These are phyloP conservation scores for Voacanga thouarsii DNA, from an alignment of 257 asterid genomes.

Conservation along the genomic window DNA sequence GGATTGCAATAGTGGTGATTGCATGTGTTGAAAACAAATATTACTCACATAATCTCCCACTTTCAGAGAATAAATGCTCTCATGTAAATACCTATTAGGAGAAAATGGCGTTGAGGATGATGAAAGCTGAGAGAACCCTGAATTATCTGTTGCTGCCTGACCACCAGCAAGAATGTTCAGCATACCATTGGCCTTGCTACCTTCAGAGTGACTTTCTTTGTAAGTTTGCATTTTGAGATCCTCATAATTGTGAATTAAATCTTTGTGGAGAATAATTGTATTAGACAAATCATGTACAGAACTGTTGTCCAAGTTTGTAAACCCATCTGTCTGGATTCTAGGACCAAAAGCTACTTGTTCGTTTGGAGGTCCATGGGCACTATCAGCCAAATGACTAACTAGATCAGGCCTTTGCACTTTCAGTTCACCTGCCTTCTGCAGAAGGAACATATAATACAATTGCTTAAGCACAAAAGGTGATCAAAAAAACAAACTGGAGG, in stretches of 20 bases:
- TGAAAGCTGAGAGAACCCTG: constrained; percentile 46
- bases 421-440: constrained; percentile 67
- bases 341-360: constrained; percentile 37
- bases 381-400: constrained; percentile 44
- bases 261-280: constrained; percentile 31
- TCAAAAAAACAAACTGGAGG: constrained; percentile 1
- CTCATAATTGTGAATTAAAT: constrained; percentile 37
- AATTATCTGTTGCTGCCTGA: constrained; percentile 42
- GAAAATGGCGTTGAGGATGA: constrained; percentile 51
- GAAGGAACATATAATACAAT: neutral
- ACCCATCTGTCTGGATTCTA: constrained; percentile 45
- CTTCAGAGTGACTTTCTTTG: constrained; percentile 32
- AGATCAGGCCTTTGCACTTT: constrained; percentile 41
- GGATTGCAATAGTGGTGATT: constrained; percentile 16
- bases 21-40: constrained; percentile 5
- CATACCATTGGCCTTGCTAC: constrained; percentile 44
- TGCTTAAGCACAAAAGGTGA: constrained; percentile 18
- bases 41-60: constrained; percentile 1
- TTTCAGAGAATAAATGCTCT: constrained; percentile 6
- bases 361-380: constrained; percentile 35
- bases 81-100: constrained; percentile 56
- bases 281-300: constrained; percentile 36
- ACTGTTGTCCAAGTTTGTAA: constrained; percentile 38
- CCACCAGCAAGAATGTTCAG: constrained; percentile 46
- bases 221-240: constrained; percentile 30